These are phyloP conservation scores for Leishmania turanica DNA, from an alignment of 208 protist genomes.

Conservation along the genomic window DNA sequence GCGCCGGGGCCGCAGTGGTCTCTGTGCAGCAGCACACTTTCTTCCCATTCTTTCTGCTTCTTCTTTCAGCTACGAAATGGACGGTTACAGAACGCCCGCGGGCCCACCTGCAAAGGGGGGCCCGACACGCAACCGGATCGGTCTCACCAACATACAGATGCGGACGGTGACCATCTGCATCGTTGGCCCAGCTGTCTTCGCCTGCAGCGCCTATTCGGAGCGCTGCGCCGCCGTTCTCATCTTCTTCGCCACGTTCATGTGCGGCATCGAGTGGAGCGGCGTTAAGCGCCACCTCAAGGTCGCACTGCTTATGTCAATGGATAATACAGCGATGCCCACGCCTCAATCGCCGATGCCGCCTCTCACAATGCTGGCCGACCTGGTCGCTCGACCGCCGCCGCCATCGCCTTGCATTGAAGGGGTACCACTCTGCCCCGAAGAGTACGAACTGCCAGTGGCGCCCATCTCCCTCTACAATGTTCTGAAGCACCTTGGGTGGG, in stretches of 20 bases:
- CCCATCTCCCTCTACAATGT: slow-evolving; percentile 43
- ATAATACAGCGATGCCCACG: slow-evolving; percentile 6
- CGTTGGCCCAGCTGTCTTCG: slow-evolving; percentile 53
- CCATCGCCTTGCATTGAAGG: slow-evolving; percentile 30
- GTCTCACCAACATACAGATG: slow-evolving; percentile 55
- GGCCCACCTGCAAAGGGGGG: not conserved
- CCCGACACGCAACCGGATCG: slow-evolving; percentile 25
- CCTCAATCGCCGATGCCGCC: not conserved
- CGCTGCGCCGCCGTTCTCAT: slow-evolving; percentile 42
- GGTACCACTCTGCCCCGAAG: slow-evolving; percentile 32
- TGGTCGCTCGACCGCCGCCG: slow-evolving; percentile 18
- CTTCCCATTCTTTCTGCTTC: not conserved
- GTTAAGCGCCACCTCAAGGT: slow-evolving; percentile 90
- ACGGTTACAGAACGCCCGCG: not conserved
- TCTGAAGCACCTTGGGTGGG: slow-evolving; percentile 59
- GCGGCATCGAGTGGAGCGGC: slow-evolving; percentile 73
- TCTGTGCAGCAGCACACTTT: not conserved
- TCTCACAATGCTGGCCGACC: slow-evolving; percentile 7
- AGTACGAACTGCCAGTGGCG: slow-evolving; percentile 66
- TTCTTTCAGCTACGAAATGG: not conserved
- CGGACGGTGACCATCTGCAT: slow-evolving; percentile 65
- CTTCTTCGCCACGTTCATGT: slow-evolving; percentile 52
- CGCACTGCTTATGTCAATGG: slow-evolving; percentile 41
- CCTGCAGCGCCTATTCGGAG: slow-evolving; percentile 43
- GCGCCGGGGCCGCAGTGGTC: not conserved